Evolutionary conservation across 257 asterid species (phyloP), one percentile per base, ranked within the genome.

Genomic region (Nicotiana sylvestris): DNA sequence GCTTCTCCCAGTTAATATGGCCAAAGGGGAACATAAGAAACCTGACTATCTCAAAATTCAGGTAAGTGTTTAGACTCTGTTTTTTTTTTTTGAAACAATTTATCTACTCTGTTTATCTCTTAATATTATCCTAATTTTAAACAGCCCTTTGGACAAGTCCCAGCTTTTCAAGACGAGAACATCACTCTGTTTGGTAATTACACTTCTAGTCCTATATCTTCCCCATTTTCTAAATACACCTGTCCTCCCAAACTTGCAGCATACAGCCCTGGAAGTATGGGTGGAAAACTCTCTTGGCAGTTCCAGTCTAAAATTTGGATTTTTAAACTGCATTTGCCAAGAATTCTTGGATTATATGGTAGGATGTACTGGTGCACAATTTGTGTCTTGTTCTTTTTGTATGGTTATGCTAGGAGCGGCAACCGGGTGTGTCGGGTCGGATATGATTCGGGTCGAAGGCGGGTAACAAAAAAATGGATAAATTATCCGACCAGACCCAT

Each of bases 61-160:
- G 94, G 98, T 91, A 69, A 9, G 6, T 33, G 17, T 43, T 43
- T 72, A 8, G 62, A 39, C 25, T 30, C 30, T 25, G 65, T 65
- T 56, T 9, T 78, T 25, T 33, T 30, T 66, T 10, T 16, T 58
- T 51, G 49, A 72, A 55, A 16, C 0, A 7, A 2, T 64, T 61
- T n/a, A 17, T 43, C 1, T 49, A 55, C 7, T 53, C 8, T 37
- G 8, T 18, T 13, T 33, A 46, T 62, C 49, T 69, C 49, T 61
- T n/a, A 29, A 43, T 43, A 1, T 35, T 25, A 51, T 64, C 39
- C 60, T 84, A 66, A 35, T 58, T 84, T 11, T 81, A 39, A 66
- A 66, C 93, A 93, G 97, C 97, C 98, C 61, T 94, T 94, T 83
- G 98, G 97, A 61, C 97, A 93, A 93, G 98, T 94, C 33, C 98